phyloP scores from a whole-genome alignment of 805 yeast species.

The Candida parachauliodes region DNA sequence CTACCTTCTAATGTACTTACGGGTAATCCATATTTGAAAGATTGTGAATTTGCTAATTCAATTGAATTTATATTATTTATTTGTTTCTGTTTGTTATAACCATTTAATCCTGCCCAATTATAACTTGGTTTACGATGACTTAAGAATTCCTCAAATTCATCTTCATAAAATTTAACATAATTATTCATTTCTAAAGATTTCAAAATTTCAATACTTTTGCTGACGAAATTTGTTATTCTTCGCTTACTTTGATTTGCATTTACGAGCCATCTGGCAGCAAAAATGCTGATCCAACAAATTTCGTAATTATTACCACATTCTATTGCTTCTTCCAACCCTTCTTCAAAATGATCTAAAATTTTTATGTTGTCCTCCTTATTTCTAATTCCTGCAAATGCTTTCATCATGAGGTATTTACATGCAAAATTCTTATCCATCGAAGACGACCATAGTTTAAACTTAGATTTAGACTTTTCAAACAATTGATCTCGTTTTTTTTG shows the following conservation, averaged over 20 bases:
- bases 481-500: slow-evolving; percentile 17
- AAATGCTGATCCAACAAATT: slow-evolving; percentile 36
- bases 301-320: slow-evolving; percentile 30
- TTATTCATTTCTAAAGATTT: slow-evolving; percentile 22
- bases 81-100: slow-evolving; percentile 7
- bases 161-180: slow-evolving; percentile 14
- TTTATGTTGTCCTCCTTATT: slow-evolving; percentile 25
- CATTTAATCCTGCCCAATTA: slow-evolving; percentile 28
- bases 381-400: slow-evolving; percentile 24
- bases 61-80: not conserved
- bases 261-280: slow-evolving; percentile 41
- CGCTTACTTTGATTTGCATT: slow-evolving; percentile 18
- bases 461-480: slow-evolving; percentile 17
- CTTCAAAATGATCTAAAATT: slow-evolving; percentile 43
- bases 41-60: slow-evolving; percentile 3
- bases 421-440: slow-evolving; percentile 35
- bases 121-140: slow-evolving; percentile 12
- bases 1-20: slow-evolving; percentile 5
- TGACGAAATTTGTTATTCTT: slow-evolving; percentile 34
- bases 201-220: slow-evolving; percentile 33
- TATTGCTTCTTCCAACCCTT: slow-evolving; percentile 39
- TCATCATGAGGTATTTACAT: slow-evolving; percentile 31
- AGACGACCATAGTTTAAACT: slow-evolving; percentile 31
- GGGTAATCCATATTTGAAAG: slow-evolving; percentile 6
- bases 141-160: slow-evolving; percentile 25